Evolutionary conservation across 164 flowering plant species (phyloP).

Genomic region (Magnolia changhungtana): DNA sequence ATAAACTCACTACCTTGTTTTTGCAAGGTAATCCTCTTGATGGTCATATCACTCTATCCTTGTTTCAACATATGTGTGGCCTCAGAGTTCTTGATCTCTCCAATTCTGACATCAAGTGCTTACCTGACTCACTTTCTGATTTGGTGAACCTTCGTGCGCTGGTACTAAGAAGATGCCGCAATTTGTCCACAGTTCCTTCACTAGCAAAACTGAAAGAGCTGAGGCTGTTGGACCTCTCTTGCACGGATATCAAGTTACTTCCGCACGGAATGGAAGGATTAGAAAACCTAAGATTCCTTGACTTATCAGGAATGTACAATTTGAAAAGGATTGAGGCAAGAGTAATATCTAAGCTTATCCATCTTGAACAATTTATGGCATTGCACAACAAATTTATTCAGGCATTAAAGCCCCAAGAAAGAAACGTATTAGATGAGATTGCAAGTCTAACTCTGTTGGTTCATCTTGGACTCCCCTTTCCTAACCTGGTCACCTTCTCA

Average conservation of each 20-base stretch:
- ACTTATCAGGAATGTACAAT: background rate
- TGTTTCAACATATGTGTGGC: background rate
- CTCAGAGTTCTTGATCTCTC: slow-evolving; percentile 2
- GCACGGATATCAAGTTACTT: background rate
- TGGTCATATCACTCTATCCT: background rate
- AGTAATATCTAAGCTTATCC: background rate
- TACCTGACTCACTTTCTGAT: background rate
- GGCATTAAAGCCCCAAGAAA: background rate
- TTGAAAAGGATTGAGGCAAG: background rate
- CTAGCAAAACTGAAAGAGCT: background rate
- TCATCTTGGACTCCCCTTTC: background rate
- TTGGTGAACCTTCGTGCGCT: background rate
- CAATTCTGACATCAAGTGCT: background rate
- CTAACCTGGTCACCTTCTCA: background rate
- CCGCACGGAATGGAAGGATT: background rate
- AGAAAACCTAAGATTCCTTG: background rate
- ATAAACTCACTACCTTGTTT: background rate
- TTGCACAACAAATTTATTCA: background rate
- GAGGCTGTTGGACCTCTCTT: background rate
- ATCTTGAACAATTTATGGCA: background rate
- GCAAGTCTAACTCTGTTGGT: background rate
- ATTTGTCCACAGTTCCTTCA: background rate
- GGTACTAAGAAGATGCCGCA: background rate
- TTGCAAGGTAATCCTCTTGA: background rate
- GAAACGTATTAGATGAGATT: background rate